Base-by-base conservation (phyloP, 1,139 yeast species). In the Candida gigantensis region DNA sequence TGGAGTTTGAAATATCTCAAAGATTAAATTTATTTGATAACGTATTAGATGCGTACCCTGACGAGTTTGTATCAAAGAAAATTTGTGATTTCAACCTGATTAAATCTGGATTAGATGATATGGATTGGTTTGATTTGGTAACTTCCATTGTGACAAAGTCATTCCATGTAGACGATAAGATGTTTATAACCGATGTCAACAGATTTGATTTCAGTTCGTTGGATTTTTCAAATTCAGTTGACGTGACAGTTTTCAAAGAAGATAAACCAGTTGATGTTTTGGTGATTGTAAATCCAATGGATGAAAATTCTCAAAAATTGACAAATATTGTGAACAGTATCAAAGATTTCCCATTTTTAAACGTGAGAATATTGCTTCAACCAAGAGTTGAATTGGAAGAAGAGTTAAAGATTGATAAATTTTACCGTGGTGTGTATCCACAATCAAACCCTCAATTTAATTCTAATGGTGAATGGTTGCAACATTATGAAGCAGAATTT, bases 251-350 rank as follows among this genome's bases (percentile, higher is more conserved):
- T 16, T 44, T 44, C 5, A 49, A 51, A 15, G 34, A 36, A 1
- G 42, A 50, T 2, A 52, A 58, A 10, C 58, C 62, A 12, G 56
- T 80, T 13, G 82, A 81, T 41, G 52, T 90, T 3, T 58, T 77
- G 5, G 65, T 84, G 1, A 62, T 85, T 2, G 49, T 86, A 28
- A 90, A 92, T 55, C 97, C 97, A 1, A 56, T 81, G 4, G 74
- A 77, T 40, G 88, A 84, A 46, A 52, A 65, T 16, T 75, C 95
- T 0, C 97, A 87, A 51, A 77, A 76, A 36, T 51, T 80, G 15
- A 49, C 84, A 0, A 62, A 81, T 0, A 54, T 83, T 13, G 57
- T 79, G 4, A 67, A 68, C n/a, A 51, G 76, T 1, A 49, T 82
- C 8, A 60, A 58, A 25, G 65, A 48, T 52, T 65, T 60, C 41